Conservation (phyloP, 2,329 filamentous ascomycete genomes). For the Fusarium abutilonis region DNA sequence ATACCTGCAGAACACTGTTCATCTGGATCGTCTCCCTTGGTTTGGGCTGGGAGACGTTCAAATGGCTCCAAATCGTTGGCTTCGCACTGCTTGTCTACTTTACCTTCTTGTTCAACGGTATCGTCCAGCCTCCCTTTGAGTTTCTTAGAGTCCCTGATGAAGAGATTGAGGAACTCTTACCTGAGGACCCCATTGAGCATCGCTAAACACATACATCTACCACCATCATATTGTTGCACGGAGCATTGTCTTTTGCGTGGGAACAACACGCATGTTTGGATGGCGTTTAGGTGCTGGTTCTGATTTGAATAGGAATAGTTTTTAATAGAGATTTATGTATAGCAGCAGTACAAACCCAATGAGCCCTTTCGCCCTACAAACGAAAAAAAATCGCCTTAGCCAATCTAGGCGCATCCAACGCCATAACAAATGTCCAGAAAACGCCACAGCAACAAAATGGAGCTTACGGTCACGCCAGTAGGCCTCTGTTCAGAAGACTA, state of each 20-base stretch:
- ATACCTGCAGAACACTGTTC: conserved; percentile 96
- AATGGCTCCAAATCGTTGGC: conserved; percentile 91
- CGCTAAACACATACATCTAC: conserved; percentile 30
- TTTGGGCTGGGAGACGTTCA: conserved; percentile 96
- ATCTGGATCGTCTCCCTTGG: conserved; percentile 97
- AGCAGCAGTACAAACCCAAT: conserved; percentile 6
- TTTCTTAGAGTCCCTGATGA: conserved; percentile 64
- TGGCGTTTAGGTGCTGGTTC: conserved; percentile 18
- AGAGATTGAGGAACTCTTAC: conserved; percentile 72
- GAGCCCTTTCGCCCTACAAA: conserved; percentile 18
- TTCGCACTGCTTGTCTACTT: conserved; percentile 94
- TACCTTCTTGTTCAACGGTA: conserved; percentile 95
- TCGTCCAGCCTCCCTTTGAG: conserved; percentile 83
- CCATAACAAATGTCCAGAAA: conserved; percentile 18
- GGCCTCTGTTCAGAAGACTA: background rate
- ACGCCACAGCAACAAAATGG: conserved; percentile 26
- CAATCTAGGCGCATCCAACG: conserved; percentile 10
- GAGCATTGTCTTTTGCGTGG: background rate
- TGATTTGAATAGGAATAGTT: conserved; percentile 7
- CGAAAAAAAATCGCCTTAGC: conserved; percentile 23
- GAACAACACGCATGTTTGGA: conserved; percentile 1
- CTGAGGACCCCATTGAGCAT: conserved; percentile 87
- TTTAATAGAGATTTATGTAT: conserved; percentile 9
- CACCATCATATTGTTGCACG: background rate
- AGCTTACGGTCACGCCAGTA: conserved; percentile 1